Evolutionary conservation across 1,139 yeast species (phyloP).

Genomic region (Lodderomyces jiufengensis): DNA sequence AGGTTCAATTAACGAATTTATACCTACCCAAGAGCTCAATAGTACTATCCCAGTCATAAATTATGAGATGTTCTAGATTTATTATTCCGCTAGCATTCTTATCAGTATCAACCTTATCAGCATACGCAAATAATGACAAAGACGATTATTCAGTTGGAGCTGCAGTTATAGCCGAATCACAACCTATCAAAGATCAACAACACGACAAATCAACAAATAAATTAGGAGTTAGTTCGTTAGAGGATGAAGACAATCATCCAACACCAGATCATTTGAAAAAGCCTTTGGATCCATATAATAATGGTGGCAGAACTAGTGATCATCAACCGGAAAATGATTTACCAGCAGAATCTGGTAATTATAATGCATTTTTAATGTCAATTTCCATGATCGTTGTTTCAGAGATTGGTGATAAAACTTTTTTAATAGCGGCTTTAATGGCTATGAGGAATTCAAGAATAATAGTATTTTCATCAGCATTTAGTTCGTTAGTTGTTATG

Average conservation of each 20-base stretch:
- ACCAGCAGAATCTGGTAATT: conserved; percentile 21
- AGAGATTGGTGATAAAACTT: conserved; percentile 96
- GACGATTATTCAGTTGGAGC: conserved; percentile 5
- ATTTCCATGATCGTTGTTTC: conserved; percentile 86
- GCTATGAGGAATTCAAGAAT: conserved; percentile 89
- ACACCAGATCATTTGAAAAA: conserved; percentile 23
- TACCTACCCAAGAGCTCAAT: too few relatives aligned
- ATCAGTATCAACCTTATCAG: not conserved
- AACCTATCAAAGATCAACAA: conserved; percentile 1
- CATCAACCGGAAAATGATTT: conserved; percentile 12
- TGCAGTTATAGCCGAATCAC: conserved; percentile 1
- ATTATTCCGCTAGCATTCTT: conserved; percentile 1
- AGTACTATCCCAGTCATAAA: too few relatives aligned
- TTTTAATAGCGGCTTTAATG: conserved; percentile 94
- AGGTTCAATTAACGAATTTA: too few relatives aligned
- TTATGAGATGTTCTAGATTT: conserved; percentile 2
- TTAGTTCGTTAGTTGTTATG: conserved; percentile 84
- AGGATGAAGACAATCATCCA: conserved; percentile 31
- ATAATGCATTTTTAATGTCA: conserved; percentile 60
- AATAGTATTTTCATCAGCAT: conserved; percentile 84
- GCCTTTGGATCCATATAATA: conserved; percentile 21
- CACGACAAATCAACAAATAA: conserved; percentile 15
- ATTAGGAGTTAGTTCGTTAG: conserved; percentile 23
- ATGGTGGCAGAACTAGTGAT: conserved; percentile 1
- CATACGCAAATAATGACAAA: not conserved